Evolutionary conservation across 1,284 basidiomycete genomes (phyloP).

Genomic region (Ustilago crameri): DNA sequence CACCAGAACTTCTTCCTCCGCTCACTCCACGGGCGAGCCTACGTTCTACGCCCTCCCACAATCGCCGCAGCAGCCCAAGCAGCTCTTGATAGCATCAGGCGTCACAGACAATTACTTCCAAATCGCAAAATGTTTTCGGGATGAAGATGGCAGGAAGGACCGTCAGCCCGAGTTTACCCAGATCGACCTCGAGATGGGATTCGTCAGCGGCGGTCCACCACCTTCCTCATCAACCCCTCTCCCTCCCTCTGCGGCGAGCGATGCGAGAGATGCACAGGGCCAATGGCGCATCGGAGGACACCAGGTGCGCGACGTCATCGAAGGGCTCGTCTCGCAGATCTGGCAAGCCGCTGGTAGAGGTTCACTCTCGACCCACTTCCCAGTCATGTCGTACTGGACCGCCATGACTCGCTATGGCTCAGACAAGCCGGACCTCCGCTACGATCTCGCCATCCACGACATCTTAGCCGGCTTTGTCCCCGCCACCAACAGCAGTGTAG

Average conservation of each 20-base stretch:
- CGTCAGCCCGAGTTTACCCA: conserved; percentile 97
- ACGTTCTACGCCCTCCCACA: conserved; percentile 90
- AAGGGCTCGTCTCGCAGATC: conserved; percentile 69
- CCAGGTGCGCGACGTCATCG: conserved; percentile 56
- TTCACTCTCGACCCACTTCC: conserved; percentile 69
- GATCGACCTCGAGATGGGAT: conserved; percentile 95
- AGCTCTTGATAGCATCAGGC: conserved; percentile 90
- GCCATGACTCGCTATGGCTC: conserved; percentile 76
- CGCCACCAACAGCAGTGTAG: conserved; percentile 7
- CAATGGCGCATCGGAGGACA: conserved; percentile 77
- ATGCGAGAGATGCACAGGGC: conserved; percentile 26
- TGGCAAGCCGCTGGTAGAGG: conserved; percentile 77
- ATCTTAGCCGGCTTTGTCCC: conserved; percentile 33
- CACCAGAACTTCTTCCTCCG: conserved; percentile 71
- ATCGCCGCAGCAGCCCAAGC: conserved; percentile 95
- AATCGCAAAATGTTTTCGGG: conserved; percentile 91
- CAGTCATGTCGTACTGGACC: conserved; percentile 56
- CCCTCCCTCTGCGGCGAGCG: not conserved
- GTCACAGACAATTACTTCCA: conserved; percentile 89
- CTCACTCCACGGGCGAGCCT: conserved; percentile 67
- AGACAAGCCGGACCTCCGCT: conserved; percentile 93
- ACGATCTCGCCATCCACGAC: conserved; percentile 72
- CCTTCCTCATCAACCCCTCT: conserved; percentile 69
- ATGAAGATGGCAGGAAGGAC: conserved; percentile 92
- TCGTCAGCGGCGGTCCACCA: conserved; percentile 78